Percentiles rank a stretch among this genome's conserved stretches.
Conservation (phyloP, 2,329 filamentous ascomycete genomes). For the Sporothrix mexicana region DNA sequence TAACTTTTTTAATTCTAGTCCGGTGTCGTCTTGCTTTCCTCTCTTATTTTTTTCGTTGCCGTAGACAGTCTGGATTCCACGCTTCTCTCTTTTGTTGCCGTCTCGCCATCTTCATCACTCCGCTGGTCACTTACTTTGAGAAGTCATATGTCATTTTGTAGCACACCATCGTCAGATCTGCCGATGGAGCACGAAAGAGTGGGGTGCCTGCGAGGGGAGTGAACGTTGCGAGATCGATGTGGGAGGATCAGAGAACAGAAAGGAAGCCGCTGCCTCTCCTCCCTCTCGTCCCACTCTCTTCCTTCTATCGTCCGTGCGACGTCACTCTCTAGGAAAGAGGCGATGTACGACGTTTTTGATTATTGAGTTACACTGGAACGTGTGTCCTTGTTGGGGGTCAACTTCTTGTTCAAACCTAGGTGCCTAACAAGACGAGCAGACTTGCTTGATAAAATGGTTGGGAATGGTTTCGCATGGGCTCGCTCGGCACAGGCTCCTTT, state of each 20-base stretch:
- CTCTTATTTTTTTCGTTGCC: background rate
- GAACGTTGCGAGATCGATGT: no score
- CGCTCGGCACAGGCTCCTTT: background rate
- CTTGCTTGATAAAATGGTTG: background rate
- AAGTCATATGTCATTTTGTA: conserved; percentile 15
- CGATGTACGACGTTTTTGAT: background rate
- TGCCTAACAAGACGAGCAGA: background rate
- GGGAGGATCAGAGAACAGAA: background rate
- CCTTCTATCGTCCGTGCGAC: background rate
- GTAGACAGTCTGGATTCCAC: background rate
- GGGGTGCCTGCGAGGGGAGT: background rate
- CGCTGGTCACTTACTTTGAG: background rate
- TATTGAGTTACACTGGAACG: background rate
- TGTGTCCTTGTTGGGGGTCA: conserved; percentile 3
- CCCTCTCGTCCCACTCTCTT: no score
- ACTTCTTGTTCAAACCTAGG: background rate
- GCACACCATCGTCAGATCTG: conserved; percentile 17
- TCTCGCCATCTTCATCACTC: background rate
- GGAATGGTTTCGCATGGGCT: background rate
- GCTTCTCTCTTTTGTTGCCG: background rate
- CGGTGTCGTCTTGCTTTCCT: no score
- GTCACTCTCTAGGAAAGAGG: background rate
- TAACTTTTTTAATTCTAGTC: background rate
- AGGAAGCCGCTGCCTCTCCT: background rate
- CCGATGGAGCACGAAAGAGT: background rate